Evolutionary conservation across 805 yeast species (phyloP), one percentile per base, ranked within the genome.

Genomic region (Kodamaea nitidulidarum): DNA sequence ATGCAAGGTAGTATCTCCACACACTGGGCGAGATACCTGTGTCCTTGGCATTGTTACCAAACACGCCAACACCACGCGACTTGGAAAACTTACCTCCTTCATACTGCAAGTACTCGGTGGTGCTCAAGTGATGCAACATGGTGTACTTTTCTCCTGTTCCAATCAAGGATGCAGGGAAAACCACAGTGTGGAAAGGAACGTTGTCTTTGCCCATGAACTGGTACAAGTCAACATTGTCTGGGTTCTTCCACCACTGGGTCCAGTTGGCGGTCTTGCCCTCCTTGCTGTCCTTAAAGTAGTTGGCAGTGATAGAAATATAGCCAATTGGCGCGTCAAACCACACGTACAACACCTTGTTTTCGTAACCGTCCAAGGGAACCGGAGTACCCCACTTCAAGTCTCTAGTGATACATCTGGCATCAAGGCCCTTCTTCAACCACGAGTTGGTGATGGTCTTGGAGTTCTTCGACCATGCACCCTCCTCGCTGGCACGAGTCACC

Each of bases 131-230:
- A 56, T 88, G 86, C 50, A 90, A 73, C 78, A 78, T 81, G 43
- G 96, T 88, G 98, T 98, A 93, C 35, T 72, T 55, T 41, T 91
- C 91, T 14, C 74, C 65, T 12, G 98, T 90, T 61, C 98, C 99
- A 32, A 93, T 67, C 65, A 81, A 84, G 18, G 95, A 69, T 31
- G 95, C 81, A 44, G 99, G 99, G 88, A 91, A 93, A 41, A 93
- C 95, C 41, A 93, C 98, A 1, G 96, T 84, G 61, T 93, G 99
- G 87, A 93, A 93, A 22, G 98, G 97, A 54, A 90, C 97, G 58
- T 93, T 93, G 65, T 93, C 99, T 63, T 93, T 93, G 65, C 99
- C 99, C 99, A 93, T 93, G 63, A 93, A 93, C 71, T 93, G 99
- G 62, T 86, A 88, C 50, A 93, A 71, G 49, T 84, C 67, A 47